These are phyloP conservation scores for Neobulgaria alba DNA, from an alignment of 2,329 filamentous ascomycete species.

Conservation along the genomic window DNA sequence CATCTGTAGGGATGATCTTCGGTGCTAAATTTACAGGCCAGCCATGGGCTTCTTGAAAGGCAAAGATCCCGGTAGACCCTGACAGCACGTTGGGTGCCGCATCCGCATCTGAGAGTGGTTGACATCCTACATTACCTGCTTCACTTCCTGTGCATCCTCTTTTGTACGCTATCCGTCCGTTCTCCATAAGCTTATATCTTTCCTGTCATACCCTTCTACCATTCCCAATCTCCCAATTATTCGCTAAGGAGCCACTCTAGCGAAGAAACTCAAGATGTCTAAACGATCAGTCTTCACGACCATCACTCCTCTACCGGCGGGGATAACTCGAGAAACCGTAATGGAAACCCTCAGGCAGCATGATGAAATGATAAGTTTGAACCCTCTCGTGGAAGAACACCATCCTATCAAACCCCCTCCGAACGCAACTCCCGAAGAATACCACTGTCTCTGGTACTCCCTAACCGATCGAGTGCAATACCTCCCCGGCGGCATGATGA, in stretches of 20 bases:
- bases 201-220: not conserved
- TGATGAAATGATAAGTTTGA: slow-evolving; percentile 77
- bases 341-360: slow-evolving; percentile 71
- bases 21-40: too few relatives aligned
- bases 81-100: not conserved
- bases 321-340: slow-evolving; percentile 60
- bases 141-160: not conserved
- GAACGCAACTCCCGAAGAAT: slow-evolving; percentile 62
- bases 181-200: too few relatives aligned
- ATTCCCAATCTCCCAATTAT: not conserved
- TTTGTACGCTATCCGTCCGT: too few relatives aligned
- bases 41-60: too few relatives aligned
- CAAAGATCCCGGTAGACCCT: not conserved
- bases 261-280: slow-evolving; percentile 23
- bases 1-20: too few relatives aligned
- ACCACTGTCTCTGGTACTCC: slow-evolving; percentile 66
- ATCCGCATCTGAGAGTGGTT: not conserved
- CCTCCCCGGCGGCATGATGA: slow-evolving; percentile 54
- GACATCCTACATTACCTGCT: slow-evolving; percentile 1
- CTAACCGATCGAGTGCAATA: slow-evolving; percentile 71
- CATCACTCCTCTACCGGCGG: slow-evolving; percentile 65
- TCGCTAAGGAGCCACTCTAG: not conserved
- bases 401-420: slow-evolving; percentile 58
- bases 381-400: slow-evolving; percentile 70
- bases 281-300: slow-evolving; percentile 58